phyloP scores from a whole-genome alignment of 1,284 basidiomycete species.

The Cutaneotrichosporon sp. region DNA sequence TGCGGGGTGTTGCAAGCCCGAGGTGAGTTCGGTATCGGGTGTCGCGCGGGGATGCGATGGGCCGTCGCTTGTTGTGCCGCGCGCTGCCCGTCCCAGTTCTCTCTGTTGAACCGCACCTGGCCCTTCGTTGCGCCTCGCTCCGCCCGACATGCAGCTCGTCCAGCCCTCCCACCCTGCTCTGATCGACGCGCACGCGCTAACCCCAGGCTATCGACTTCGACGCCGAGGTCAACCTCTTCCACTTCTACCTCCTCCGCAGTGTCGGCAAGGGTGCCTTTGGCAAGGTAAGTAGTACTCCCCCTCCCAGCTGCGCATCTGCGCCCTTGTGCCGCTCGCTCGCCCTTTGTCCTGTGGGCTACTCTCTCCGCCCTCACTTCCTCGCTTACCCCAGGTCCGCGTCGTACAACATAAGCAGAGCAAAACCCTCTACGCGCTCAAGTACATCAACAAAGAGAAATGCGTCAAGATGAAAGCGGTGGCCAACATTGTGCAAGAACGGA shows the following conservation, averaged over 20 bases:
- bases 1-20: constrained; percentile 58
- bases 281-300: constrained; percentile 62
- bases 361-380: neutral
- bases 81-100: too few relatives aligned
- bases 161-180: neutral
- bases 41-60: too few relatives aligned
- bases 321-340: neutral
- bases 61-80: too few relatives aligned
- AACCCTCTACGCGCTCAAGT: constrained; percentile 94
- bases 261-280: constrained; percentile 98
- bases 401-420: constrained; percentile 98
- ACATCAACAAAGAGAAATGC: constrained; percentile 97
- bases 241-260: constrained; percentile 88
- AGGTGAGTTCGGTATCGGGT: constrained; percentile 45
- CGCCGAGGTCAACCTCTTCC: constrained; percentile 93
- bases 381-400: constrained; percentile 73
- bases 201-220: constrained; percentile 93
- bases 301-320: neutral
- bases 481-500: constrained; percentile 92
- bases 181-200: neutral
- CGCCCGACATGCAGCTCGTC: neutral
- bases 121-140: neutral
- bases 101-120: neutral
- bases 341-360: too few relatives aligned
- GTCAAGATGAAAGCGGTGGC: constrained; percentile 97